Conservation (phyloP, 495 filamentous ascomycete species). For the Podospora pseudopauciseta region DNA sequence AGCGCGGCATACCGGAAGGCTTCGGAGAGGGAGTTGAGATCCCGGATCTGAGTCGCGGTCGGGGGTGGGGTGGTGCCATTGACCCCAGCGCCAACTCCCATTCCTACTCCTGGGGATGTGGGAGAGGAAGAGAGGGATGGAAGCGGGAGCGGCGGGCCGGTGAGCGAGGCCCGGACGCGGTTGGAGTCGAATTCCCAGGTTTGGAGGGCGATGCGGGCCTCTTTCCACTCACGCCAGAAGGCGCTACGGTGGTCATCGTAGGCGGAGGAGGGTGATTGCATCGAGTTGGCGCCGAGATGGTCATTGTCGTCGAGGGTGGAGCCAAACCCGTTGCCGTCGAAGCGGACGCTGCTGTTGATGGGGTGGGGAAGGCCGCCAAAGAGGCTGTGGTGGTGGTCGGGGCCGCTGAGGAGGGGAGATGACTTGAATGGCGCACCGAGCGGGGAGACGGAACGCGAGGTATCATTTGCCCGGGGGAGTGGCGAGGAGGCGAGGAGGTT, state of each 20-base stretch:
- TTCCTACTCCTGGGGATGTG: not conserved
- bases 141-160: conserved; percentile 26
- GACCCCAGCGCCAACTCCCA: not conserved
- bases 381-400: conserved; percentile 22
- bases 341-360: conserved; percentile 37
- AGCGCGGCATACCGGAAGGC: conserved; percentile 86
- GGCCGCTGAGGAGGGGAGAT: conserved; percentile 15
- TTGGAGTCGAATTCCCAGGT: conserved; percentile 70
- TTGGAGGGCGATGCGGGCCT: conserved; percentile 70
- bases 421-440: conserved; percentile 52
- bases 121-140: not conserved
- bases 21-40: conserved; percentile 66
- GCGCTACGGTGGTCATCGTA: conserved; percentile 54
- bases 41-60: conserved; percentile 44
- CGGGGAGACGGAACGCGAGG: conserved; percentile 32
- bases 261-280: conserved; percentile 34
- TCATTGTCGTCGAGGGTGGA: conserved; percentile 48
- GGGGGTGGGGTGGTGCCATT: conserved; percentile 19
- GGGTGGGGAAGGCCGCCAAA: conserved; percentile 23
- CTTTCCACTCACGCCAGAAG: conserved; percentile 87
- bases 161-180: conserved; percentile 41
- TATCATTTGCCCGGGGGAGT: conserved; percentile 18
- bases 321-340: conserved; percentile 62
- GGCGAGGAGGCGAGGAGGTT: conserved; percentile 30
- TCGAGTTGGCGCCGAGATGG: conserved; percentile 26